Percentiles rank a stretch among this genome's conserved stretches.
These are phyloP conservation scores for Tolypocladium guangdongense DNA, from an alignment of 2,329 filamentous ascomycete species.

Conservation along the genomic window DNA sequence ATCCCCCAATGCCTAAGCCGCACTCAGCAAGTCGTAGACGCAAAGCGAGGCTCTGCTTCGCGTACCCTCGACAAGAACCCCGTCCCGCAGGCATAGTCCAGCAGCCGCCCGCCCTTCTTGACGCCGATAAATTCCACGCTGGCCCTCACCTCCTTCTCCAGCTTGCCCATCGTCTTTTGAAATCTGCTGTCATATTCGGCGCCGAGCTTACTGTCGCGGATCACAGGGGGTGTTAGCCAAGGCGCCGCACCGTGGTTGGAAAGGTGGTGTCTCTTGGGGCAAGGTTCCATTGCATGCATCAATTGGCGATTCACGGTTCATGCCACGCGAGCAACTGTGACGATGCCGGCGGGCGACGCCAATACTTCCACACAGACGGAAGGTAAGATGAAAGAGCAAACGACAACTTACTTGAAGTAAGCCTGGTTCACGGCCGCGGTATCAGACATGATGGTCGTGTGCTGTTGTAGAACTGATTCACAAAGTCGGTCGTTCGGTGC, in stretches of 20 bases:
- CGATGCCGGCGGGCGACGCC: too few species aligned
- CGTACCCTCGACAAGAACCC: constrained; percentile 53
- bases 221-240: background rate
- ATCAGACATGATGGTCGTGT: constrained; percentile 18
- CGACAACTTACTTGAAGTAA: constrained; percentile 29
- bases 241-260: background rate
- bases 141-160: constrained; percentile 42
- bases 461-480: background rate
- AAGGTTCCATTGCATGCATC: background rate
- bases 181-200: constrained; percentile 38
- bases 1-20: constrained; percentile 10
- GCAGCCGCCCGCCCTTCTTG: constrained; percentile 35
- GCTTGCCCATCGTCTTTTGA: constrained; percentile 36
- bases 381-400: background rate
- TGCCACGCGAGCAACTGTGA: background rate
- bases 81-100: constrained; percentile 71
- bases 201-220: constrained; percentile 15
- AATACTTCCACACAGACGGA: too few species aligned
- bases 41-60: background rate
- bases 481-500: background rate
- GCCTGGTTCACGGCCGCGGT: constrained; percentile 24
- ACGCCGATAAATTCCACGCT: constrained; percentile 52
- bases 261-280: background rate
- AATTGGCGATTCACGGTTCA: background rate
- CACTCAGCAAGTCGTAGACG: background rate